Evolutionary conservation across 805 yeast genomes (phyloP).

Genomic region (Ogataea siamensis): DNA sequence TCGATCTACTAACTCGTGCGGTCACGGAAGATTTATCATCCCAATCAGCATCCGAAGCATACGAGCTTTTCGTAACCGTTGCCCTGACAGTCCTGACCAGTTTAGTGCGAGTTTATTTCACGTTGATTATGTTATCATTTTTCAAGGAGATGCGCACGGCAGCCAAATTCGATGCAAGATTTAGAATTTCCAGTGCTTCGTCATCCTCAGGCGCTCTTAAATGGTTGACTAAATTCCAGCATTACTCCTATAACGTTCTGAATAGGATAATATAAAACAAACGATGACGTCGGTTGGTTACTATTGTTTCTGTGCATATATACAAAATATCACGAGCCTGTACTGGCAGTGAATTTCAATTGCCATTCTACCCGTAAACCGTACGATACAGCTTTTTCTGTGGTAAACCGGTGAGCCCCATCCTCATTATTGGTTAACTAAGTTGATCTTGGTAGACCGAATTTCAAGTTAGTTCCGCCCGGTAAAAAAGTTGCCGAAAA

Average conservation of each 20-base stretch:
- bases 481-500: constrained; percentile 2
- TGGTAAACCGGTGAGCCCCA: not conserved
- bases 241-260: constrained; percentile 22
- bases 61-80: constrained; percentile 58
- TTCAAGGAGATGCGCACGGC: constrained; percentile 53
- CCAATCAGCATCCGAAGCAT: constrained; percentile 62
- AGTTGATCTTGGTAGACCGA: not conserved
- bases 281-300: not conserved
- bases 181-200: constrained; percentile 21
- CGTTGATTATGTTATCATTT: constrained; percentile 56
- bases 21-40: constrained; percentile 30
- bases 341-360: not conserved
- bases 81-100: constrained; percentile 48
- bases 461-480: not conserved
- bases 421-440: not conserved
- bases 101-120: constrained; percentile 55
- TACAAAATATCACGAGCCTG: not conserved
- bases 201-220: constrained; percentile 9
- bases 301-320: constrained; percentile 6
- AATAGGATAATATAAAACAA: constrained; percentile 13
- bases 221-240: constrained; percentile 13
- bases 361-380: not conserved
- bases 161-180: constrained; percentile 37
- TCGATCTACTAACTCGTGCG: constrained; percentile 5
- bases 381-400: not conserved